Conservation (phyloP, 768 basidiomycete species). For the Lentinula edodes region DNA sequence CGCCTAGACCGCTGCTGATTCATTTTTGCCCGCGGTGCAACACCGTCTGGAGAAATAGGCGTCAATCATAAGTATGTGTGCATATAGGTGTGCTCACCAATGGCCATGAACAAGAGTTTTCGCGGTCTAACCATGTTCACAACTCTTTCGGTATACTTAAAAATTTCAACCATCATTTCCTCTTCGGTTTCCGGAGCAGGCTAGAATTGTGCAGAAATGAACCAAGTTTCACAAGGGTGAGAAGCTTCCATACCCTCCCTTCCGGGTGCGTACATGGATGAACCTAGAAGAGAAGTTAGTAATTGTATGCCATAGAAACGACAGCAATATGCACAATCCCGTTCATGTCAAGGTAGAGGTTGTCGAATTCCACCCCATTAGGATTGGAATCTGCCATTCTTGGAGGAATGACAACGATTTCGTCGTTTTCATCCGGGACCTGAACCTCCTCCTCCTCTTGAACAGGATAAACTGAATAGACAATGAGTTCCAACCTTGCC, state of each 20-base stretch:
- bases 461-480: conserved; percentile 60
- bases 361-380: conserved; percentile 95
- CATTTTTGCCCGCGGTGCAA: conserved; percentile 99
- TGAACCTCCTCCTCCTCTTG: conserved; percentile 79
- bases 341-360: conserved; percentile 98
- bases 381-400: conserved; percentile 82
- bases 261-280: conserved; percentile 99
- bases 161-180: conserved; percentile 98
- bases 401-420: conserved; percentile 65
- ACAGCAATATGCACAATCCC: conserved; percentile 70
- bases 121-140: conserved; percentile 96
- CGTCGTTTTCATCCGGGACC: conserved; percentile 61
- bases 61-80: neutral
- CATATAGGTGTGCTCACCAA: conserved; percentile 51
- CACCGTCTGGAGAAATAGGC: conserved; percentile 63
- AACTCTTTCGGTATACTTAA: conserved; percentile 93
- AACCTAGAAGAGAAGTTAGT: conserved; percentile 43
- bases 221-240: neutral
- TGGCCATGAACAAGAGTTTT: conserved; percentile 96
- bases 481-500: neutral
- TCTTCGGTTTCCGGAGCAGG: conserved; percentile 97
- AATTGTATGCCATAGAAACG: neutral
- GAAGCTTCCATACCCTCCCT: conserved; percentile 60
- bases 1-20: conserved; percentile 98
- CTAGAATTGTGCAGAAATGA: conserved; percentile 27